Conservation (phyloP, 176 grass and related monocot species). For the Tuctoria greenei region DNA sequence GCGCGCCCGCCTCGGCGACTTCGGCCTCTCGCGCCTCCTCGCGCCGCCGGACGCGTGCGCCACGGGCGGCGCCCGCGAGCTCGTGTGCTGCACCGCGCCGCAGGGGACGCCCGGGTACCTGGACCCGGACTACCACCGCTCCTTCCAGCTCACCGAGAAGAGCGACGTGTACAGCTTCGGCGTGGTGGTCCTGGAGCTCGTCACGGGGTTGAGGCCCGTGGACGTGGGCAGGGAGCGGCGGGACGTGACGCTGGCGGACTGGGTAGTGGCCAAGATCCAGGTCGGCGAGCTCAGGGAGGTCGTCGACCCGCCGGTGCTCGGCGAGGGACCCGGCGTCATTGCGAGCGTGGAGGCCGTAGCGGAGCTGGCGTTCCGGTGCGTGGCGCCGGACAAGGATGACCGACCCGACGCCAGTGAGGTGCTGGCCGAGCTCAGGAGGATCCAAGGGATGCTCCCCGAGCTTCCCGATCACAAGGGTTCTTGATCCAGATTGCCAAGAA, state of each 20-base stretch:
- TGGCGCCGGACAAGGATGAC: constrained; percentile 91
- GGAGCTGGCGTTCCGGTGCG: constrained; percentile 90
- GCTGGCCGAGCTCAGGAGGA: constrained; percentile 69
- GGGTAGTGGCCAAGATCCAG: constrained; percentile 92
- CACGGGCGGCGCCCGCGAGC: constrained; percentile 53
- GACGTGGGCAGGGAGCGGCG: constrained; percentile 79
- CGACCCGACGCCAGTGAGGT: constrained; percentile 71
- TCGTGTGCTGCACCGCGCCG: constrained; percentile 87
- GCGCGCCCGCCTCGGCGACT: constrained; percentile 91
- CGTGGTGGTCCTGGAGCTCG: constrained; percentile 89
- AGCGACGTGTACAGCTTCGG: constrained; percentile 98
- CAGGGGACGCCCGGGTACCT: constrained; percentile 95
- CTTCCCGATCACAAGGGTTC: constrained; percentile 23
- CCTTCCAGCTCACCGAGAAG: constrained; percentile 95
- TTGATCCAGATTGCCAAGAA: background rate
- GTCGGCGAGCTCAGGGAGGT: constrained; percentile 78
- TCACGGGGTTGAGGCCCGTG: constrained; percentile 79
- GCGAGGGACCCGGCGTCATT: constrained; percentile 48
- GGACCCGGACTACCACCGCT: constrained; percentile 88
- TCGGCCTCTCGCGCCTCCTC: constrained; percentile 85
- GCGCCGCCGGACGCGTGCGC: constrained; percentile 60
- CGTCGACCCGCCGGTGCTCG: constrained; percentile 67
- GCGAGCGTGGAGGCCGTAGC: constrained; percentile 64
- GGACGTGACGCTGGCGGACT: constrained; percentile 75
- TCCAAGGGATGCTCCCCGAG: constrained; percentile 56